A percentile compares a stretch with the other conserved stretches of the same genome.
Conservation (phyloP, 129 eudicot species). For the Pulicaria dysenterica region DNA sequence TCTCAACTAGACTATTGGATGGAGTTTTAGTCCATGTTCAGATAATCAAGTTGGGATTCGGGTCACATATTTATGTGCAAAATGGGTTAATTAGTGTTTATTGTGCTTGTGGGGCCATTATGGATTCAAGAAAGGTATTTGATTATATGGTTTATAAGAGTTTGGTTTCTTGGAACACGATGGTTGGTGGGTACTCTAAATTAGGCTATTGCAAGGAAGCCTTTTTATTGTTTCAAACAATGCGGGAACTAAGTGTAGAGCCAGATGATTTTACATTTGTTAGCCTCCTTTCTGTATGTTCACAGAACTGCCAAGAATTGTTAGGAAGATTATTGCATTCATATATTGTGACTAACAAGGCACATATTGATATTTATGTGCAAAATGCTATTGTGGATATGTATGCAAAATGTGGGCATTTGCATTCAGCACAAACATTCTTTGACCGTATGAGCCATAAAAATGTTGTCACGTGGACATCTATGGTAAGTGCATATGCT, state of each 20-base stretch:
- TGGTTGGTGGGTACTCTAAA: slow-evolving; percentile 41
- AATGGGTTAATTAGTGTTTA: slow-evolving; percentile 40
- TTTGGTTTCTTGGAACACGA: slow-evolving; percentile 46
- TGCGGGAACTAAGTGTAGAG: slow-evolving; percentile 35
- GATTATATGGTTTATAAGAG: slow-evolving; percentile 38
- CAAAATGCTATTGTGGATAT: slow-evolving; percentile 44
- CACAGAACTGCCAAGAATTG: slow-evolving; percentile 23
- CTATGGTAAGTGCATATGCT: slow-evolving; percentile 46
- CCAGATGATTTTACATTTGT: slow-evolving; percentile 46
- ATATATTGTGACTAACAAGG: slow-evolving; percentile 29
- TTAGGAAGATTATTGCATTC: slow-evolving; percentile 39
- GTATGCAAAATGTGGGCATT: slow-evolving; percentile 40
- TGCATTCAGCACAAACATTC: slow-evolving; percentile 34
- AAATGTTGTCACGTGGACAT: slow-evolving; percentile 51
- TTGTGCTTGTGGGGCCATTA: slow-evolving; percentile 34
- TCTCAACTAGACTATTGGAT: slow-evolving; percentile 16
- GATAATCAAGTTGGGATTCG: slow-evolving; percentile 32
- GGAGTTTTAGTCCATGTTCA: slow-evolving; percentile 35
- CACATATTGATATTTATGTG: slow-evolving; percentile 35
- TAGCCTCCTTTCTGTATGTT: slow-evolving; percentile 38
- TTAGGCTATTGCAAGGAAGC: slow-evolving; percentile 31
- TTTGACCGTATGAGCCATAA: slow-evolving; percentile 39
- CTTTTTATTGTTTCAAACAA: slow-evolving; percentile 29
- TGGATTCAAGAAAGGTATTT: slow-evolving; percentile 44
- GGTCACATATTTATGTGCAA: slow-evolving; percentile 39